phyloP scores from a whole-genome alignment of 306 rosid species.

The Lablab purpureus region DNA sequence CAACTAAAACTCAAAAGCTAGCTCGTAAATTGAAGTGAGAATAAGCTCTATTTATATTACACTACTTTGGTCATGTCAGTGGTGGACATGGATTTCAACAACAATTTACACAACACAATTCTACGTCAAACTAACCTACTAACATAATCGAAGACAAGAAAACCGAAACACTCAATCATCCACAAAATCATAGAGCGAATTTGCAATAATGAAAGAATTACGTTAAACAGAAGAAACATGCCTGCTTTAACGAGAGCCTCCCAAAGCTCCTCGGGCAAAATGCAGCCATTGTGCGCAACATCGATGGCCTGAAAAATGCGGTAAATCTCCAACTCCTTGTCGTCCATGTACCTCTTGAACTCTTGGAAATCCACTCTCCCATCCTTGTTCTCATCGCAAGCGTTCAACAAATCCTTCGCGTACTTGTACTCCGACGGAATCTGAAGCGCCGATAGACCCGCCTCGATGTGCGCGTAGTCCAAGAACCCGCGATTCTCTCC shows the following conservation, averaged over 20 bases:
- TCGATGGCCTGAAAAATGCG: conserved; percentile 94
- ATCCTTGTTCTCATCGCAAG: conserved; percentile 80
- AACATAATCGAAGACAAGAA: conserved; percentile 21
- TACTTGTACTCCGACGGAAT: conserved; percentile 89
- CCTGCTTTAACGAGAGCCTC: conserved; percentile 95
- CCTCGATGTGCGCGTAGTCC: conserved; percentile 76
- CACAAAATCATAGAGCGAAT: conserved; percentile 2
- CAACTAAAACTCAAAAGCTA: not conserved
- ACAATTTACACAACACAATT: not conserved
- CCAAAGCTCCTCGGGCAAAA: conserved; percentile 94
- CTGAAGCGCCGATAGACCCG: conserved; percentile 80
- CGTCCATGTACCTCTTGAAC: conserved; percentile 89
- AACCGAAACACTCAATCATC: conserved; percentile 31
- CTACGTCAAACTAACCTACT: conserved; percentile 7
- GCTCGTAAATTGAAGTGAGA: not conserved
- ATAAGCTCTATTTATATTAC: not conserved
- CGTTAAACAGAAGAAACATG: conserved; percentile 27
- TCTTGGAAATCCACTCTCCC: conserved; percentile 80
- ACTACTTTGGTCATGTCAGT: not conserved
- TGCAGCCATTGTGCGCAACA: conserved; percentile 90
- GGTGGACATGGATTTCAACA: not conserved
- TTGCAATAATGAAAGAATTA: not conserved
- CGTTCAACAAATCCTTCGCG: conserved; percentile 81
- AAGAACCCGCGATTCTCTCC: conserved; percentile 68
- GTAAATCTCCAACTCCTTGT: conserved; percentile 92